Evolutionary conservation across 306 rosid genomes (phyloP).

Genomic region (Prunus mira): DNA sequence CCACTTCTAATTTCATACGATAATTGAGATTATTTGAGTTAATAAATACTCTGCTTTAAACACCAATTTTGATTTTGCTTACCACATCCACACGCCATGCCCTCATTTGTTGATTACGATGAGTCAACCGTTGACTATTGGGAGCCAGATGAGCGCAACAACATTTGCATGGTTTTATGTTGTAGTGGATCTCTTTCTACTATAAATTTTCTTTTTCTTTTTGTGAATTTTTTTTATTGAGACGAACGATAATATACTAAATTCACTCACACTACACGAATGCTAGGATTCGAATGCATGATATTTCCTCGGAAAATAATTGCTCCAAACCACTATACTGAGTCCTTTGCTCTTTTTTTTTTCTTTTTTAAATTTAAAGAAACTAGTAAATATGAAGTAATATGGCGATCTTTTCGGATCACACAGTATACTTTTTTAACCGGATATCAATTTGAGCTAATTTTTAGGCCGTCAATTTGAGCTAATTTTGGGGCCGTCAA

Average conservation of each 20-base stretch:
- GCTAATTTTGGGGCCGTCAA: too few relatives aligned
- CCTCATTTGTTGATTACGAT: background rate
- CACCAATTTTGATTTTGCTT: background rate
- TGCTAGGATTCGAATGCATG: accelerated
- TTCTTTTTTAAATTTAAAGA: background rate
- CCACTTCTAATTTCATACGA: background rate
- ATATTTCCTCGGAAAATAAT: background rate
- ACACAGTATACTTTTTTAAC: background rate
- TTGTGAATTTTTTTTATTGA: too few relatives aligned
- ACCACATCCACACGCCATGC: background rate
- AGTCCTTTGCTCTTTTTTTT: too few relatives aligned
- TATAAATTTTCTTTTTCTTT: too few relatives aligned
- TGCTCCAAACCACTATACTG: too few relatives aligned
- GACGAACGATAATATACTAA: too few relatives aligned
- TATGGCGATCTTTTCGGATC: background rate
- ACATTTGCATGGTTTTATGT: background rate
- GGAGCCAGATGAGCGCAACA: background rate
- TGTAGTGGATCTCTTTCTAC: background rate
- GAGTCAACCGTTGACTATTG: background rate
- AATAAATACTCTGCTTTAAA: background rate
- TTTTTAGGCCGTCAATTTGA: background rate
- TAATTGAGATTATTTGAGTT: background rate
- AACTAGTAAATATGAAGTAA: background rate
- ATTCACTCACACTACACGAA: accelerated
- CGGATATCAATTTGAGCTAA: background rate